Conservation (phyloP, 805 yeast genomes). For the Myxozyma neotropica region DNA sequence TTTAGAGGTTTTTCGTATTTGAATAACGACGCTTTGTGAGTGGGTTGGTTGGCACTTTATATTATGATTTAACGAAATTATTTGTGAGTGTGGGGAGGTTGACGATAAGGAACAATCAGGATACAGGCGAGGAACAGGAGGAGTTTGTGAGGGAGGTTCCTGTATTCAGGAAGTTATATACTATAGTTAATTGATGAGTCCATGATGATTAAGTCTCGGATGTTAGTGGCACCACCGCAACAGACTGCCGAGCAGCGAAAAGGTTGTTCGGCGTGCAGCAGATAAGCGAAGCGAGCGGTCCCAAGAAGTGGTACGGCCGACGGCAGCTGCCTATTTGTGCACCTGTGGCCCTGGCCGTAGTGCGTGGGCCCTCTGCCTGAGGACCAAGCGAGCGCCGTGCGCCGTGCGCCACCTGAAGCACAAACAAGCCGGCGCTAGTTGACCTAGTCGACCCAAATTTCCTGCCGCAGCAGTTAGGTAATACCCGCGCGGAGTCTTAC, state of each 20-base stretch:
- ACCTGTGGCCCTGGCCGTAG: neutral
- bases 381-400: slow-evolving; percentile 9
- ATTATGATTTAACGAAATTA: neutral
- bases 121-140: neutral
- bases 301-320: neutral
- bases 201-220: neutral
- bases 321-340: slow-evolving; percentile 7
- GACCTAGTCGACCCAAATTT: no score
- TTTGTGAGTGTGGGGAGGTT: no score
- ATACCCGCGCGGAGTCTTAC: no score
- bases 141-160: no score
- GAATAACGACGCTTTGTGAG: slow-evolving; percentile 18
- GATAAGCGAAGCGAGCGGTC: slow-evolving; percentile 3
- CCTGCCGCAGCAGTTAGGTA: neutral
- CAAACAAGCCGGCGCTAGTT: slow-evolving; percentile 3
- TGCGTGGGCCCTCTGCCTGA: neutral
- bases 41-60: neutral
- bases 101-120: no score
- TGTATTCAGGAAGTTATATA: no score
- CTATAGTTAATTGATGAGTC: neutral
- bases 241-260: neutral
- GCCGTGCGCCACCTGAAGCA: slow-evolving; percentile 15
- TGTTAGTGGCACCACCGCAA: neutral
- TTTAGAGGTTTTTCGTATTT: slow-evolving; percentile 95
- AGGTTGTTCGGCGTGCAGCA: neutral